phyloP scores from a whole-genome alignment of 306 rosid genomes.

The Rosa lucieae region DNA sequence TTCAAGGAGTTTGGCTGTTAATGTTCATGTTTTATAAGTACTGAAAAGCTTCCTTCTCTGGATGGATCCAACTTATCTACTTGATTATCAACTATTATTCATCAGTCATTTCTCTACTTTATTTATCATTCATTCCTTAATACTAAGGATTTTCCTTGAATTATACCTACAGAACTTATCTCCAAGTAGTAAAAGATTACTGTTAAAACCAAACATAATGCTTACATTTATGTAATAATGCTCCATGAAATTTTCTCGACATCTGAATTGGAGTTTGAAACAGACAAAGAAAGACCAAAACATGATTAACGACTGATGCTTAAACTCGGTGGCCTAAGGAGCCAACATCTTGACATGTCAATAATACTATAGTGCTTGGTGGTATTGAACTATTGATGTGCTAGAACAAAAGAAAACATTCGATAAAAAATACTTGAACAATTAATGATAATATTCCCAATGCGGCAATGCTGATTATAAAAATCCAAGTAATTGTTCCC shows the following conservation, averaged over 20 bases:
- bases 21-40: conserved; percentile 29
- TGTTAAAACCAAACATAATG: too few relatives aligned
- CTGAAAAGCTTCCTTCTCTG: conserved; percentile 16
- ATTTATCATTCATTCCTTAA: background rate
- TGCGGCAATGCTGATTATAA: background rate
- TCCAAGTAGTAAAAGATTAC: background rate
- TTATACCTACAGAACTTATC: background rate
- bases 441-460: too few relatives aligned
- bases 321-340: too few relatives aligned
- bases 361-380: background rate
- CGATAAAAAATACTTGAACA: too few relatives aligned
- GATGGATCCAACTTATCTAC: conserved; percentile 18
- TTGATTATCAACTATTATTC: conserved; percentile 16
- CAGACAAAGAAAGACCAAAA: too few relatives aligned
- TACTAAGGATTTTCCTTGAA: background rate
- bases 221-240: too few relatives aligned
- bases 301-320: too few relatives aligned
- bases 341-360: too few relatives aligned
- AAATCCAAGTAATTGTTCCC: too few relatives aligned
- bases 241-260: background rate
- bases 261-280: background rate
- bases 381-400: background rate
- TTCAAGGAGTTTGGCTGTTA: conserved; percentile 15
- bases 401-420: too few relatives aligned
- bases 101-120: conserved; percentile 8